Evolutionary conservation across 1,284 basidiomycete species (phyloP), one percentile per base, ranked within the genome.

Genomic region (Porodaedalea pini): DNA sequence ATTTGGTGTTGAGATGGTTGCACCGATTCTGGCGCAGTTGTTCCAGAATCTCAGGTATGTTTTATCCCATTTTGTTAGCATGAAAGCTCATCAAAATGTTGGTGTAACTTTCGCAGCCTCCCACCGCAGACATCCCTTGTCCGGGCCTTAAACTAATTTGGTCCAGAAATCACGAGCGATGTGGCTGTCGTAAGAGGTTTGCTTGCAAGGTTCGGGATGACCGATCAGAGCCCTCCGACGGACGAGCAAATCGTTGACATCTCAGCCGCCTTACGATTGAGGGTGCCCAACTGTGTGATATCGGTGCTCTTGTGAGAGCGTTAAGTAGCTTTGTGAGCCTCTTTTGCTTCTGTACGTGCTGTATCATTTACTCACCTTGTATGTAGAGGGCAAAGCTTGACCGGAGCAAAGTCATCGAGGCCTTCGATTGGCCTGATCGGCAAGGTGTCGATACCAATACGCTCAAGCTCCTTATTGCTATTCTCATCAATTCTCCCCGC

Each of bases 381-480:
- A 62, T 63, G 21, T 64, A 88, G 83, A 79, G 81, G 67, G 75
- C 78, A 36, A 75, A 77, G 37, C 72, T 94, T 59, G 82, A 90
- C 59, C 95, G 92, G 90, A 79, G 90, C 17, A 82, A 78, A 55
- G 83, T 92, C 56, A 86, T 93, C 65, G 82, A 83, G 62, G 80
- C 85, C 1, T 92, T 92, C 65, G 91, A 93, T 73, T 80, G 83
- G 71, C 76, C 83, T 13, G 87, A 91, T 68, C 81, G 90, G 44
- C 81, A 82, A 61, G 86, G 88, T 4, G 88, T 92, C 15, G 90
- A 92, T 69, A 91, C 89, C 1, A 85, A 87, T 29, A 92, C 88
- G 0, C 69, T 93, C 61, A 92, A 90, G 69, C 77, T 92, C 49
- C 73, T 92, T 62, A 90, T 93, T 51, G 88, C 88, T 48, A 85